Conservation (phyloP, 2,329 filamentous ascomycete genomes). For the Teratosphaeria pseudoeucalypti region DNA sequence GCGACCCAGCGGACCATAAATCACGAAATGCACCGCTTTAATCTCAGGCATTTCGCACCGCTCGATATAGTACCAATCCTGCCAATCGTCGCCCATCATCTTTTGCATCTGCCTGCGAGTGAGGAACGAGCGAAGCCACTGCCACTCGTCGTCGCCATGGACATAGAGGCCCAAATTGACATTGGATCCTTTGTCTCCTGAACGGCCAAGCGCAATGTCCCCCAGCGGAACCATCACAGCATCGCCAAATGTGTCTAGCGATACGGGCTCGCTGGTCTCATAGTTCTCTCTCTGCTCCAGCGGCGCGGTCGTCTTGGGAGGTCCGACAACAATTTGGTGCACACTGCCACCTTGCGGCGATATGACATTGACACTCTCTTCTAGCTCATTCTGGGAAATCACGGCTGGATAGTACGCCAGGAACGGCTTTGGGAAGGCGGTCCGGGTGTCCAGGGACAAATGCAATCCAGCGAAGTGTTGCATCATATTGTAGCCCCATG, state of each 20-base stretch:
- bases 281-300: slow-evolving; percentile 17
- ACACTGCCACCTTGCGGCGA: slow-evolving; percentile 3
- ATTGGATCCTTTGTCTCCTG: slow-evolving; percentile 24
- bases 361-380: slow-evolving; percentile 17
- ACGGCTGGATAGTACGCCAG: slow-evolving; percentile 14
- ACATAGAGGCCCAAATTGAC: slow-evolving; percentile 30
- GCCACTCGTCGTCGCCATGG: slow-evolving; percentile 19
- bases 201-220: slow-evolving; percentile 19
- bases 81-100: slow-evolving; percentile 21
- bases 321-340: slow-evolving; percentile 12
- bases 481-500: slow-evolving; percentile 14
- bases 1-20: slow-evolving; percentile 15
- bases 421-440: slow-evolving; percentile 14
- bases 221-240: slow-evolving; percentile 28
- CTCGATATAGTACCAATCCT: slow-evolving; percentile 23
- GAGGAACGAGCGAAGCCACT: slow-evolving; percentile 21
- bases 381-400: slow-evolving; percentile 12
- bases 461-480: slow-evolving; percentile 20
- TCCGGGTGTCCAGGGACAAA: slow-evolving; percentile 15
- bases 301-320: slow-evolving; percentile 13
- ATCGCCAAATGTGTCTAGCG: slow-evolving; percentile 25
- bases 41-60: slow-evolving; percentile 30
- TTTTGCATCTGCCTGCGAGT: slow-evolving; percentile 15
- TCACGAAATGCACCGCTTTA: slow-evolving; percentile 30
- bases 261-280: slow-evolving; percentile 20